These are phyloP conservation scores for Astrothelium macrocarpum DNA, from an alignment of 495 filamentous ascomycete species.

Conservation along the genomic window DNA sequence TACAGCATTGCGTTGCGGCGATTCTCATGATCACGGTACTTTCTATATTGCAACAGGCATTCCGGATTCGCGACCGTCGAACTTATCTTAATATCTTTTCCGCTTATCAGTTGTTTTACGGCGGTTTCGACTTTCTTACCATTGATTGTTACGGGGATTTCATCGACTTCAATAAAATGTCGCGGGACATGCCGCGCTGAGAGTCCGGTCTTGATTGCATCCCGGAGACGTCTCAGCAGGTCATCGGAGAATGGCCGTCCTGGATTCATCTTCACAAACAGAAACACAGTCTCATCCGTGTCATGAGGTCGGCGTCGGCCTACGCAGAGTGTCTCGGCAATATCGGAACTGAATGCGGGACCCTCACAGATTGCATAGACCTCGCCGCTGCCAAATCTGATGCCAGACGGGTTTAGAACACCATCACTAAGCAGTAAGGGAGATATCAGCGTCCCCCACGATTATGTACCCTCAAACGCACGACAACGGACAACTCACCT, in stretches of 20 bases:
- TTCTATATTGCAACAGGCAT: constrained; percentile 37
- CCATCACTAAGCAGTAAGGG: constrained; percentile 4
- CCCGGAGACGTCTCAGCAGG: constrained; percentile 52
- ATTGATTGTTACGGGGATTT: constrained; percentile 75
- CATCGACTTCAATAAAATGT: constrained; percentile 66
- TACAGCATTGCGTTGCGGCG: neutral
- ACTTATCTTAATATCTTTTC: constrained; percentile 60
- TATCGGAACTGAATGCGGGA: constrained; percentile 31
- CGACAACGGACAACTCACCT: constrained; percentile 52
- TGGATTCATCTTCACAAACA: constrained; percentile 62
- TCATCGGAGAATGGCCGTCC: constrained; percentile 42
- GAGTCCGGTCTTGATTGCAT: constrained; percentile 50
- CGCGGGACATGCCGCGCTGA: constrained; percentile 67
- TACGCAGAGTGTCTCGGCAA: constrained; percentile 57
- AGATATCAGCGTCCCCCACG: neutral
- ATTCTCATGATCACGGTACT: neutral
- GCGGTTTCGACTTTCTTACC: constrained; percentile 77
- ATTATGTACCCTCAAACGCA: neutral
- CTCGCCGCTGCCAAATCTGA: constrained; percentile 82
- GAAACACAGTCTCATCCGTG: constrained; percentile 60
- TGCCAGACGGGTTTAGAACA: constrained; percentile 77
- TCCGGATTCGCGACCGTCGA: constrained; percentile 62
- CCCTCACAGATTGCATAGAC: constrained; percentile 68
- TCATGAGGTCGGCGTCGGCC: constrained; percentile 62
- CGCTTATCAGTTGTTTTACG: constrained; percentile 74